Percentiles rank a stretch among this genome's conserved stretches.
Evolutionary conservation across 441 rosid genomes (phyloP).

Genomic region (Flueggea neowawraea): DNA sequence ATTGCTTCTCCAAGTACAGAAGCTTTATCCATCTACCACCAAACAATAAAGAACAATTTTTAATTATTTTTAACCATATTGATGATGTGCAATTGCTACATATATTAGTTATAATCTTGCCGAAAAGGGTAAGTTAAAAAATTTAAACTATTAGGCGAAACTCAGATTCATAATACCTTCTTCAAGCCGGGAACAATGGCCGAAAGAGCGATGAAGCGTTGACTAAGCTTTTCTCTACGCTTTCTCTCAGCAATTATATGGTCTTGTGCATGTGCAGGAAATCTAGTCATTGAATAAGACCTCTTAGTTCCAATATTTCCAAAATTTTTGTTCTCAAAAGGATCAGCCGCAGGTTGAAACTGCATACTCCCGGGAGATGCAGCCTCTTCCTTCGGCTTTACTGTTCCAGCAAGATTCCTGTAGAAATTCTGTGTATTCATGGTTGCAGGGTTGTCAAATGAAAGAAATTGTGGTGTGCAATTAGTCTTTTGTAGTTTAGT

Average conservation of each 20-base stretch:
- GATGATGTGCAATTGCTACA: too few species aligned
- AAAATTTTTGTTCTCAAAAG: slow-evolving; percentile 8
- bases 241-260: slow-evolving; percentile 74
- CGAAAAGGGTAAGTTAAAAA: too few species aligned
- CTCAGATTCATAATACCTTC: slow-evolving; percentile 36
- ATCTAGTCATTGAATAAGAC: slow-evolving; percentile 25
- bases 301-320: slow-evolving; percentile 21
- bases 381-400: slow-evolving; percentile 28
- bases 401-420: slow-evolving; percentile 2
- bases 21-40: slow-evolving; percentile 56
- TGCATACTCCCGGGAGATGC: slow-evolving; percentile 16
- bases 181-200: slow-evolving; percentile 72
- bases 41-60: not conserved
- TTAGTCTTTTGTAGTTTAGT: slow-evolving; percentile 26
- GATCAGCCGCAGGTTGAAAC: slow-evolving; percentile 11
- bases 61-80: too few species aligned
- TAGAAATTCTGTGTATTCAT: slow-evolving; percentile 13
- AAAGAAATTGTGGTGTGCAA: slow-evolving; percentile 29
- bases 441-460: slow-evolving; percentile 20
- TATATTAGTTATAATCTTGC: too few species aligned
- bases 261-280: slow-evolving; percentile 52
- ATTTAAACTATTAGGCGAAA: too few species aligned
- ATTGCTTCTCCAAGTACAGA: slow-evolving; percentile 60
- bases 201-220: slow-evolving; percentile 74
- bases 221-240: slow-evolving; percentile 71